Conservation (phyloP, 169 alveolate genomes). For the Plasmodium sp. region DNA sequence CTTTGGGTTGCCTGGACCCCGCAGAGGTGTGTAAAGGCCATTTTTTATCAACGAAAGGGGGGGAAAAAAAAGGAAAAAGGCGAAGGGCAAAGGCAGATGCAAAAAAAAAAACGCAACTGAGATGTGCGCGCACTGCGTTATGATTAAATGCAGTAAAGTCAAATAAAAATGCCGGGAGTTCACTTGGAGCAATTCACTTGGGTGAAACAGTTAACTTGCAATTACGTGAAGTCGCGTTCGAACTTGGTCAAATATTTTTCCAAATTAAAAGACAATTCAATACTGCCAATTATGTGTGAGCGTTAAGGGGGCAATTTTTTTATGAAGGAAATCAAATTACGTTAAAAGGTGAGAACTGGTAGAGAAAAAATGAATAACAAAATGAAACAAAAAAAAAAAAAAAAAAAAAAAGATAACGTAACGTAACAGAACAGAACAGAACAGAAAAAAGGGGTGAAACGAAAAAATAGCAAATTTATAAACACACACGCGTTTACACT, state of each 20-base stretch:
- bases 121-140: not conserved
- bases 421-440: not conserved
- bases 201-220: constrained; percentile 13
- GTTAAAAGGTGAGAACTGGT: constrained; percentile 15
- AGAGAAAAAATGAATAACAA: constrained; percentile 27
- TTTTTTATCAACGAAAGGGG: constrained; percentile 14
- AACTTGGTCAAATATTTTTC: not conserved
- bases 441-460: not conserved
- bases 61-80: not conserved
- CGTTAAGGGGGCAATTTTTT: not conserved
- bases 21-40: constrained; percentile 53
- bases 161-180: not conserved
- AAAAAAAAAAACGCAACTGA: constrained; percentile 9
- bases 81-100: not conserved
- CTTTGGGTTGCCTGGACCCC: constrained; percentile 8
- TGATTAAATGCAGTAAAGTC: not conserved
- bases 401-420: not conserved
- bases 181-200: constrained; percentile 4
- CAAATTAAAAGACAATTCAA: constrained; percentile 31
- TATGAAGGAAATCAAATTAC: constrained; percentile 10
- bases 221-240: not conserved
- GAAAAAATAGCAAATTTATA: not conserved
- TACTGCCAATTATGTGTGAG: not conserved
- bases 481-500: not conserved
- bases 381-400: not conserved